Percentiles rank a stretch among this genome's conserved stretches.
These are phyloP conservation scores for Aspergillus transmontanensis DNA, from an alignment of 2,329 filamentous ascomycete genomes.

Conservation along the genomic window DNA sequence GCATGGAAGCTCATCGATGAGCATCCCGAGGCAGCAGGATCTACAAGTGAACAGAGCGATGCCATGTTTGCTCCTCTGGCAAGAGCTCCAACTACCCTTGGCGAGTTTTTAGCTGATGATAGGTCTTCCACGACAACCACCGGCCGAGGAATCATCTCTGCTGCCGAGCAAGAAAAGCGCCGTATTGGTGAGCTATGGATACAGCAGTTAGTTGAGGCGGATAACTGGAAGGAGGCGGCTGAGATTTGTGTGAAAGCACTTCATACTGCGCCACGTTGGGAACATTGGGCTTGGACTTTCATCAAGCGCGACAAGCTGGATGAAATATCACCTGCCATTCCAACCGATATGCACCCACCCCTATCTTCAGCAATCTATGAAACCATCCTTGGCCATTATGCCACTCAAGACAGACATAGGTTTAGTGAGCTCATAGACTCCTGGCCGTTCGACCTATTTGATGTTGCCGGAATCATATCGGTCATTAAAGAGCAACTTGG, in stretches of 20 bases:
- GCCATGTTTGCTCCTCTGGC: conserved; percentile 34
- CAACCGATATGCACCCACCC: conserved; percentile 75
- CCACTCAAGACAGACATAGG: conserved; percentile 71
- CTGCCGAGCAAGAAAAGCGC: conserved; percentile 82
- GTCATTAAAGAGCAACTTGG: conserved; percentile 81
- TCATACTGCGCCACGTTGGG: conserved; percentile 78
- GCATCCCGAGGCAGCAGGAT: conserved; percentile 70
- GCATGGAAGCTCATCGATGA: conserved; percentile 89
- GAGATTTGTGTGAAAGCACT: conserved; percentile 81
- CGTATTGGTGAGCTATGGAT: conserved; percentile 93
- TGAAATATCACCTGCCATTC: conserved; percentile 84
- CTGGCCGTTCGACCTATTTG: conserved; percentile 85
- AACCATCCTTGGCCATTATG: conserved; percentile 84
- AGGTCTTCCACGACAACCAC: conserved; percentile 63
- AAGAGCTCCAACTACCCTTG: conserved; percentile 49
- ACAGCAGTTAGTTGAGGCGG: conserved; percentile 74
- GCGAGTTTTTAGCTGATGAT: conserved; percentile 75
- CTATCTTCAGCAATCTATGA: conserved; percentile 85
- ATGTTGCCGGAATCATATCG: conserved; percentile 73
- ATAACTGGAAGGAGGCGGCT: conserved; percentile 77
- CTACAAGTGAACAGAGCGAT: conserved; percentile 41
- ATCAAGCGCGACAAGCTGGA: conserved; percentile 83
- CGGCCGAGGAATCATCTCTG: conserved; percentile 61
- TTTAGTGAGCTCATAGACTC: conserved; percentile 78
- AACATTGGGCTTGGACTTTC: conserved; percentile 94